A percentile compares a stretch with the other conserved stretches of the same genome.
Conservation (phyloP, 2,329 filamentous ascomycete genomes). For the Aspergillus sp. region DNA sequence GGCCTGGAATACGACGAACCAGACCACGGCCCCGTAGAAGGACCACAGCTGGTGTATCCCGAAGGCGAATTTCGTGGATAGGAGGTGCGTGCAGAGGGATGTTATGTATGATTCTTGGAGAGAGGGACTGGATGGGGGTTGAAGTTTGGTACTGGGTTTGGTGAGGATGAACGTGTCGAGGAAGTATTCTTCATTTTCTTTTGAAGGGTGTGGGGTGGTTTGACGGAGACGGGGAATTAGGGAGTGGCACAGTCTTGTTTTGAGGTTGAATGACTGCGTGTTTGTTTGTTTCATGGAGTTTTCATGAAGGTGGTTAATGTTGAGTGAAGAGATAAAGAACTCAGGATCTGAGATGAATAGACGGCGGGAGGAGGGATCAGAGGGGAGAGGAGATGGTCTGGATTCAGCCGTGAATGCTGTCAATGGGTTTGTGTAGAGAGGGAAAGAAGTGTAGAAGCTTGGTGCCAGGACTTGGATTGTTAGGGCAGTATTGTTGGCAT, state of each 20-base stretch:
- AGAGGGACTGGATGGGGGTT: not conserved
- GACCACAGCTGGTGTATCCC: not conserved
- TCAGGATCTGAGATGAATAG: not conserved
- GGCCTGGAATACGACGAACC: not conserved
- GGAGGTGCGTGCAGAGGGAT: not conserved
- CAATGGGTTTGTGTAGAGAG: not conserved
- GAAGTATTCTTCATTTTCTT: no score
- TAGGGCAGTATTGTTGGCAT: not conserved
- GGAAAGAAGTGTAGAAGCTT: conserved; percentile 1
- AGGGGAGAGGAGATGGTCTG: not conserved
- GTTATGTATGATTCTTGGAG: not conserved
- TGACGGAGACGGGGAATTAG: not conserved
- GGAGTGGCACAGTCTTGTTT: not conserved
- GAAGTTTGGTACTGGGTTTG: not conserved
- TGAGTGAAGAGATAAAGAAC: not conserved
- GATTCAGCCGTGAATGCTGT: not conserved
- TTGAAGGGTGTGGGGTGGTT: not conserved
- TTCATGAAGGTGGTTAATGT: not conserved
- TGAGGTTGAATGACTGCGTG: no score
- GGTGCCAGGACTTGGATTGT: conserved; percentile 1
- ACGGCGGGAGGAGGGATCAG: not conserved
- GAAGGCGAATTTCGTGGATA: not conserved
- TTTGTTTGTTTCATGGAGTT: no score
- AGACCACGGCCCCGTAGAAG: not conserved
- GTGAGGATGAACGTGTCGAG: no score